Conservation (phyloP, 2,329 filamentous ascomycete species). For the Falciphora oryzae region DNA sequence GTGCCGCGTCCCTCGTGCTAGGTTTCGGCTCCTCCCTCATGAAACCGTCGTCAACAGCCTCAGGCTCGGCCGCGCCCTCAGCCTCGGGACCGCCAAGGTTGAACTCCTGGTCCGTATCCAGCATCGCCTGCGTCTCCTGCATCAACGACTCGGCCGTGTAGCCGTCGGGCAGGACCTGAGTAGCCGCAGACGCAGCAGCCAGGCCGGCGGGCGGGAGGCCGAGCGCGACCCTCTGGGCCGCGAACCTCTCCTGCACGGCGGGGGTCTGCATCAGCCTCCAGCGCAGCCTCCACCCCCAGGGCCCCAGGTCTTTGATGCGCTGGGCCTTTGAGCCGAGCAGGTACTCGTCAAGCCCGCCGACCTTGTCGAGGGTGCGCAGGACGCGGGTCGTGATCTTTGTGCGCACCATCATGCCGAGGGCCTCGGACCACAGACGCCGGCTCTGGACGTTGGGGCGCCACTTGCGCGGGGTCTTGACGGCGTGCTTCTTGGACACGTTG, state of each 20-base stretch:
- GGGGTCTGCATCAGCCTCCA: conserved; percentile 83
- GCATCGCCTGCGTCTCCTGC: conserved; percentile 32
- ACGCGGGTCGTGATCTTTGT: conserved; percentile 65
- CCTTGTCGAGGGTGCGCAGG: conserved; percentile 70
- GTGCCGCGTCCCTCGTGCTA: not conserved
- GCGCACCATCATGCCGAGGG: conserved; percentile 57
- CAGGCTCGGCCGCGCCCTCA: not conserved
- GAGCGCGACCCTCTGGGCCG: conserved; percentile 55
- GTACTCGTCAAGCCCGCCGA: conserved; percentile 88
- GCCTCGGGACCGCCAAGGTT: conserved; percentile 31
- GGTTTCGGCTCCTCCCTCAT: conserved; percentile 22
- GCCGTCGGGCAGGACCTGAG: conserved; percentile 23
- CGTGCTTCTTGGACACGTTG: conserved; percentile 62
- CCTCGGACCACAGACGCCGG: conserved; percentile 61
- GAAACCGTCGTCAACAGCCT: conserved; percentile 16
- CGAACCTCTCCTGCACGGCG: conserved; percentile 60
- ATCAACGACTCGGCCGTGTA: conserved; percentile 25
- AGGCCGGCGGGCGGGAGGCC: conserved; percentile 52
- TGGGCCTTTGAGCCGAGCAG: conserved; percentile 72
- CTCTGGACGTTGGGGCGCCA: conserved; percentile 72
- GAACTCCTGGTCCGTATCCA: conserved; percentile 38
- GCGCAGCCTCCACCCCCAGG: conserved; percentile 82
- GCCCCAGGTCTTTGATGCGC: conserved; percentile 79
- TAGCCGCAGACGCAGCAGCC: conserved; percentile 24
- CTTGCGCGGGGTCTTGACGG: conserved; percentile 63